phyloP scores from a whole-genome alignment of 2,329 filamentous ascomycete genomes.

The Alternaria dauci region DNA sequence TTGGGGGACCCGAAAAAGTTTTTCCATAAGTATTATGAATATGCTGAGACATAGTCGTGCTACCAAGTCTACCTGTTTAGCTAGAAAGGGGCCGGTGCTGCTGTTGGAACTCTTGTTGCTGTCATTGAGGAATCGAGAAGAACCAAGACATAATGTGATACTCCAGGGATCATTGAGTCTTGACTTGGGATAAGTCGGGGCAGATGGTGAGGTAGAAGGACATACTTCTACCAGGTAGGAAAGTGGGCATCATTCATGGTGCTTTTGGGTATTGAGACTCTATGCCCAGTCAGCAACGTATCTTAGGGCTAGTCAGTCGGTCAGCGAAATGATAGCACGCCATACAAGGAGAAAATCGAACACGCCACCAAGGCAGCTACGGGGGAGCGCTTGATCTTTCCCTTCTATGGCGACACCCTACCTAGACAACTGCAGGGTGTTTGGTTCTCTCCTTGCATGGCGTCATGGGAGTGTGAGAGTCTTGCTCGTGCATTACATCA shows the following conservation, averaged over 20 bases:
- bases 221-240: neutral
- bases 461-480: neutral
- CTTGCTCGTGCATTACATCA: neutral
- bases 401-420: too few relatives aligned
- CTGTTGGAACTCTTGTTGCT: neutral
- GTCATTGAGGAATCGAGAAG: neutral
- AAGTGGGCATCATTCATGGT: neutral
- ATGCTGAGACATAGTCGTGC: neutral
- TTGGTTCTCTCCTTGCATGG: too few relatives aligned
- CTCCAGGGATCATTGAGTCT: neutral
- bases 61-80: neutral
- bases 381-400: too few relatives aligned
- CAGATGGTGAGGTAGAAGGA: neutral
- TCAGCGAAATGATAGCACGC: too few relatives aligned
- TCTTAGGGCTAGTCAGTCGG: neutral
- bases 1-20: too few relatives aligned
- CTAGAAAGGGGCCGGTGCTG: neutral
- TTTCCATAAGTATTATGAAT: neutral
- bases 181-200: neutral
- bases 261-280: neutral
- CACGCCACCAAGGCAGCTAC: too few relatives aligned
- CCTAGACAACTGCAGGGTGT: too few relatives aligned
- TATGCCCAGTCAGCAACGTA: too few relatives aligned
- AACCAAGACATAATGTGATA: neutral
- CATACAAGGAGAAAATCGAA: too few relatives aligned